These are phyloP conservation scores for Candida glaebosa DNA, from an alignment of 805 yeast genomes.

Conservation along the genomic window DNA sequence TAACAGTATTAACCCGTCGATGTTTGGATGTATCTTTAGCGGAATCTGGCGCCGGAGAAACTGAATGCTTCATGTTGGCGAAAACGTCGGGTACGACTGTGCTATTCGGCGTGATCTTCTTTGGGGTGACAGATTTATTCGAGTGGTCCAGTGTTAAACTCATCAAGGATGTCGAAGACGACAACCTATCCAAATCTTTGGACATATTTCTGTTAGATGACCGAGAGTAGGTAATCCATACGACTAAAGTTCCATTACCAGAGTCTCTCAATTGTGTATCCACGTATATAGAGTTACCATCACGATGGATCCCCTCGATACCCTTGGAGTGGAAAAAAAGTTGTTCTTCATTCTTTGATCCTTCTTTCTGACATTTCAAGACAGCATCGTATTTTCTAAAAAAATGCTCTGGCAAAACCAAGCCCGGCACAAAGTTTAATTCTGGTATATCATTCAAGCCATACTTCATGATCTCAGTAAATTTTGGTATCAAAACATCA, in stretches of 20 bases:
- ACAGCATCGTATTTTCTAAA: constrained; percentile 67
- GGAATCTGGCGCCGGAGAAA: constrained; percentile 1
- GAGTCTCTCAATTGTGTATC: constrained; percentile 82
- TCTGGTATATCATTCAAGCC: constrained; percentile 30
- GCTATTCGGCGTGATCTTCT: background rate
- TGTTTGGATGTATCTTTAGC: background rate
- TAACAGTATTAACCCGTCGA: constrained; percentile 3
- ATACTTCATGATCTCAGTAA: constrained; percentile 42
- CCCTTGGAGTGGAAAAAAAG: constrained; percentile 63
- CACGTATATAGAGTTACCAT: constrained; percentile 60
- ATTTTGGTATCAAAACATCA: constrained; percentile 60
- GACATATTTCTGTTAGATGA: constrained; percentile 18
- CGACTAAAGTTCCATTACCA: constrained; percentile 51
- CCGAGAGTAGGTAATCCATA: constrained; percentile 88
- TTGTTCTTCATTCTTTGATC: constrained; percentile 37
- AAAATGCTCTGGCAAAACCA: constrained; percentile 88
- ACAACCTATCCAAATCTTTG: constrained; percentile 23
- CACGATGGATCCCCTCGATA: constrained; percentile 63
- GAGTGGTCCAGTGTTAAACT: constrained; percentile 6
- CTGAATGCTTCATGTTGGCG: constrained; percentile 1
- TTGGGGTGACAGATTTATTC: background rate
- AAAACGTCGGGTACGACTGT: background rate
- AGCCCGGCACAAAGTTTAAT: constrained; percentile 47
- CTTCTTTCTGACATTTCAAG: constrained; percentile 15
- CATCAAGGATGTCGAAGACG: constrained; percentile 15